Evolutionary conservation across 768 basidiomycete genomes (phyloP).

Genomic region (Phaffia tasmanica): DNA sequence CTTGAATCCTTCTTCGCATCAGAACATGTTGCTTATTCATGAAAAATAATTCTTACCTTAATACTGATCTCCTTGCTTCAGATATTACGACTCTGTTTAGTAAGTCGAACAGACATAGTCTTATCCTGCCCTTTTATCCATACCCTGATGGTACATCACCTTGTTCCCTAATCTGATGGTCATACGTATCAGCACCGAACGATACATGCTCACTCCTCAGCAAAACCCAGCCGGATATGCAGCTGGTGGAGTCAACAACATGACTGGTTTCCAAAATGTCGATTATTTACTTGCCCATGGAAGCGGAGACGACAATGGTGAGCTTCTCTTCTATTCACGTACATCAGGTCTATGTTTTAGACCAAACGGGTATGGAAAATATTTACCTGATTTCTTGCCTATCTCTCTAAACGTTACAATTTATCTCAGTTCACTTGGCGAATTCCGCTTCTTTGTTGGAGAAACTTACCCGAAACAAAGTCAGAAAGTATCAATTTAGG

Average conservation of each 20-base stretch:
- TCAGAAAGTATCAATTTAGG: constrained; percentile 65
- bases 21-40: no score
- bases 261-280: constrained; percentile 69
- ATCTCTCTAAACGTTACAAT: not conserved
- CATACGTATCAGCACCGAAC: constrained; percentile 52
- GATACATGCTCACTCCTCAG: constrained; percentile 81
- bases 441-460: constrained; percentile 86
- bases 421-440: constrained; percentile 62
- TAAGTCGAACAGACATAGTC: not conserved
- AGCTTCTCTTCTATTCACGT: constrained; percentile 2
- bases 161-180: not conserved
- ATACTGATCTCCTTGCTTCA: not conserved
- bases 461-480: constrained; percentile 69
- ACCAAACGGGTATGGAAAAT: not conserved
- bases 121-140: not conserved
- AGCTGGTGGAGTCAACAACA: constrained; percentile 75
- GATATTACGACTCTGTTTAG: constrained; percentile 67
- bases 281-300: constrained; percentile 84
- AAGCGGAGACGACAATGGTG: constrained; percentile 78
- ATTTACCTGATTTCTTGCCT: not conserved
- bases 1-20: not conserved
- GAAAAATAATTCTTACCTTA: constrained; percentile 7
- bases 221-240: constrained; percentile 77
- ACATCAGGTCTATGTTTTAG: no score
- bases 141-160: not conserved